Evolutionary conservation across 2,329 filamentous ascomycete genomes (phyloP).

Genomic region (Xylaria digitata): DNA sequence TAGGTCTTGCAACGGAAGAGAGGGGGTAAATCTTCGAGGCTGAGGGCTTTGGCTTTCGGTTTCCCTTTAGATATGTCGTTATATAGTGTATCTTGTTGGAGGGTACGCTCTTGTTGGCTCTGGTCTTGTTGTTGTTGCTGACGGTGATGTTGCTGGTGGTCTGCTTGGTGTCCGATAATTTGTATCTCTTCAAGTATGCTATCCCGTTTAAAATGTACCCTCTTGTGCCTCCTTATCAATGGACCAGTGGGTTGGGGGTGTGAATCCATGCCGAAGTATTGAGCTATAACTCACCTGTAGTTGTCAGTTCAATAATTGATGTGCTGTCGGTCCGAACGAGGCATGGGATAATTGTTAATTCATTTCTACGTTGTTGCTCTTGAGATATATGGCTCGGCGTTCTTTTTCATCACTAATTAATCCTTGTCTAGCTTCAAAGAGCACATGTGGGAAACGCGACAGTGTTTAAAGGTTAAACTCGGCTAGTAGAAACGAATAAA

Average conservation of each 20-base stretch:
- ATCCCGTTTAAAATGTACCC: constrained; percentile 21
- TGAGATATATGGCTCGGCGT: not conserved
- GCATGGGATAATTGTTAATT: not conserved
- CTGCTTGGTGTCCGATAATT: constrained; percentile 1
- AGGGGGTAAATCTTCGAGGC: constrained; percentile 16
- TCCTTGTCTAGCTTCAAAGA: not conserved
- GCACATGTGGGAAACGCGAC: not conserved
- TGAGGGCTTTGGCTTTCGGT: not conserved
- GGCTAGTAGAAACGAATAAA: not conserved
- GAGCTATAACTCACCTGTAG: not conserved
- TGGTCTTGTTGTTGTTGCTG: not conserved
- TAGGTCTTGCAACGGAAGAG: constrained; percentile 34
- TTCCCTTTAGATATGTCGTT: not conserved
- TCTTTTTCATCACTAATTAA: not conserved
- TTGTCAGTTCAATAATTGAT: not conserved
- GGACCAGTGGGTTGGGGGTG: not conserved
- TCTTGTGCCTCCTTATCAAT: not conserved
- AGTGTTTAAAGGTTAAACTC: not conserved
- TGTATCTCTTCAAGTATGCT: constrained; percentile 16
- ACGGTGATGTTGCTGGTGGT: not conserved
- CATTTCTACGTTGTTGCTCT: not conserved
- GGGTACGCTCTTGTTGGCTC: not conserved
- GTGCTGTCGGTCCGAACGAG: not conserved
- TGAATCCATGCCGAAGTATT: constrained; percentile 11
- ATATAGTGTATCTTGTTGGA: not conserved